phyloP scores from a whole-genome alignment of 2,329 filamentous ascomycete genomes.

The Xylaria hypoxylon region DNA sequence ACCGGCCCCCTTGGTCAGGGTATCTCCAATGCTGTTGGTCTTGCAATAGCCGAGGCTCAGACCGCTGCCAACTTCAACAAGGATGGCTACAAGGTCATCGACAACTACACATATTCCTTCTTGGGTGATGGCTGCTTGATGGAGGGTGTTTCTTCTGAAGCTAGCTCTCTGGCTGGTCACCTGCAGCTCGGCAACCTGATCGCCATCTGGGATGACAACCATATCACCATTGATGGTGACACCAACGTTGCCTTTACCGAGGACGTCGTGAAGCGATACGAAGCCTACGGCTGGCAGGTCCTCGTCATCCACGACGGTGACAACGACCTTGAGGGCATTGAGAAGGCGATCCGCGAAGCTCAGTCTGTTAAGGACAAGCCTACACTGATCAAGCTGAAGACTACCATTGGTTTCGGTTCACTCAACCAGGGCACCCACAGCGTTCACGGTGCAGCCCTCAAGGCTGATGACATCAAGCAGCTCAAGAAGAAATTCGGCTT shows the following conservation, averaged over 20 bases:
- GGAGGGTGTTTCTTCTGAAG: slow-evolving; percentile 97
- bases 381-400: slow-evolving; percentile 94
- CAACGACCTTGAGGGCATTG: slow-evolving; percentile 86
- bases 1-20: slow-evolving; percentile 98
- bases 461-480: slow-evolving; percentile 91
- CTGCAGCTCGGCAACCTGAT: slow-evolving; percentile 98
- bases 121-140: slow-evolving; percentile 98
- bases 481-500: slow-evolving; percentile 97
- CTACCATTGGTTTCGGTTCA: slow-evolving; percentile 97
- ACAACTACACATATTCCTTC: slow-evolving; percentile 98
- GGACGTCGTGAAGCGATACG: slow-evolving; percentile 93
- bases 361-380: slow-evolving; percentile 96
- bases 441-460: slow-evolving; percentile 96
- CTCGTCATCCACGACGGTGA: slow-evolving; percentile 88
- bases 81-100: slow-evolving; percentile 87
- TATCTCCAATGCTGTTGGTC: slow-evolving; percentile 96
- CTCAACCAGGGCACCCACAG: slow-evolving; percentile 91
- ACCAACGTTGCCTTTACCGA: slow-evolving; percentile 97
- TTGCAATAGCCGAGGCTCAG: slow-evolving; percentile 96
- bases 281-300: slow-evolving; percentile 97
- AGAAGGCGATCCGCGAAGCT: slow-evolving; percentile 86
- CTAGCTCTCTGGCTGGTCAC: slow-evolving; percentile 91
- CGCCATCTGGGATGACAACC: slow-evolving; percentile 97
- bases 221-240: slow-evolving; percentile 95
- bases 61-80: slow-evolving; percentile 95